These are phyloP conservation scores for Ustilago cynodontis DNA, from an alignment of 1,284 basidiomycete genomes.

Conservation along the genomic window DNA sequence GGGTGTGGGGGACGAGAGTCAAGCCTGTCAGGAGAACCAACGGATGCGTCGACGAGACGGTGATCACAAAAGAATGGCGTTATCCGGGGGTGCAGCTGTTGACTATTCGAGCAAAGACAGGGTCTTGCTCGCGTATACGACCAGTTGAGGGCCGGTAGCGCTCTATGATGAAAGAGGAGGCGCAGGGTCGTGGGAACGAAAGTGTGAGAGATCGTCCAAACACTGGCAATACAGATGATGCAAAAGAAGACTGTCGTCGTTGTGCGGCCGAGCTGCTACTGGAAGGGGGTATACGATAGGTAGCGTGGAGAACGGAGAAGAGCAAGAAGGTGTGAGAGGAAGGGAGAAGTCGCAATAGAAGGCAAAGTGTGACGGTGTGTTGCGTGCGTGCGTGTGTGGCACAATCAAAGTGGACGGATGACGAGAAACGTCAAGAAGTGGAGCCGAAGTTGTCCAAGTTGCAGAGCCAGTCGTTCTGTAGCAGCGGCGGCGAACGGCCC, in stretches of 20 bases:
- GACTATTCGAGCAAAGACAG: not conserved
- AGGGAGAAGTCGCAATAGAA: not conserved
- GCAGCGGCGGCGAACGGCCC: too few relatives aligned
- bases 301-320: not conserved
- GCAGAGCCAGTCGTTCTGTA: not conserved
- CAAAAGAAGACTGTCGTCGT: not conserved
- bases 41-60: constrained; percentile 16
- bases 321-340: too few relatives aligned
- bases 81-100: constrained; percentile 30
- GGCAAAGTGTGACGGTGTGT: not conserved
- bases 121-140: constrained; percentile 10
- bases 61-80: constrained; percentile 47
- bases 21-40: constrained; percentile 4
- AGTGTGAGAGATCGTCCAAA: not conserved
- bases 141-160: constrained; percentile 25
- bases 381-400: not conserved
- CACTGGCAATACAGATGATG: not conserved
- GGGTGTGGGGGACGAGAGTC: too few relatives aligned
- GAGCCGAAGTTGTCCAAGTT: not conserved
- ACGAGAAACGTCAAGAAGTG: not conserved
- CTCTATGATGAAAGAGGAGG: not conserved
- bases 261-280: not conserved
- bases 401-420: not conserved
- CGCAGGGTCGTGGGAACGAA: not conserved
- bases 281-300: not conserved